These are phyloP conservation scores for Alternaria sp. DNA, from an alignment of 2,329 filamentous ascomycete species.

Conservation along the genomic window DNA sequence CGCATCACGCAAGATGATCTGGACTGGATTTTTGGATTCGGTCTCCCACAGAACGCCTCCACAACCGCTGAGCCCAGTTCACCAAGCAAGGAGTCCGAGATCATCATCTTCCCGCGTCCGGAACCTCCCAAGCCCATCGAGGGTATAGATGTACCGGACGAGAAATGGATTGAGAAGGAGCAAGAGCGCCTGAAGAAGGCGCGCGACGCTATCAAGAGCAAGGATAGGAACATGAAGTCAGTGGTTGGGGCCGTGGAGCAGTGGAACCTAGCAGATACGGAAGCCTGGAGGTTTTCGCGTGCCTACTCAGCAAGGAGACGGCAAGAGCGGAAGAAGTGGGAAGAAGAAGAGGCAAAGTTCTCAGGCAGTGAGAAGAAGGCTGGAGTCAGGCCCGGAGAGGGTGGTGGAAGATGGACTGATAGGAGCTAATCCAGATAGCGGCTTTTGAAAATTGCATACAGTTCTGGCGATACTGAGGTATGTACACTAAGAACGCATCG, in stretches of 20 bases:
- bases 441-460: conserved; percentile 1
- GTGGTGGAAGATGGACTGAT: conserved; percentile 48
- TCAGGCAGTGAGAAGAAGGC: conserved; percentile 64
- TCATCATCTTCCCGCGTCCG: conserved; percentile 55
- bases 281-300: conserved; percentile 78
- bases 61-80: conserved; percentile 64
- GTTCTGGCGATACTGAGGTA: not conserved
- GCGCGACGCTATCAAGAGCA: conserved; percentile 51
- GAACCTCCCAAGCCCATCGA: conserved; percentile 57
- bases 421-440: conserved; percentile 5
- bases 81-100: conserved; percentile 66
- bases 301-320: conserved; percentile 70
- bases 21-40: conserved; percentile 90
- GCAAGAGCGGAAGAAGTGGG: conserved; percentile 73
- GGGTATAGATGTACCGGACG: conserved; percentile 59
- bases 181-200: conserved; percentile 64
- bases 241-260: conserved; percentile 56
- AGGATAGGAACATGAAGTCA: conserved; percentile 37
- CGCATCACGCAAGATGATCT: conserved; percentile 70
- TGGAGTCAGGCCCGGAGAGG: conserved; percentile 57
- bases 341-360: conserved; percentile 72
- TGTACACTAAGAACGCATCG: not conserved
- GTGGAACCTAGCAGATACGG: conserved; percentile 72
- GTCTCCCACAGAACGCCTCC: conserved; percentile 68
- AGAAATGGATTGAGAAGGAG: conserved; percentile 65